Evolutionary conservation across 2,329 filamentous ascomycete genomes (phyloP), one percentile per base, ranked within the genome.

Genomic region (Sclerotinia borealis): DNA sequence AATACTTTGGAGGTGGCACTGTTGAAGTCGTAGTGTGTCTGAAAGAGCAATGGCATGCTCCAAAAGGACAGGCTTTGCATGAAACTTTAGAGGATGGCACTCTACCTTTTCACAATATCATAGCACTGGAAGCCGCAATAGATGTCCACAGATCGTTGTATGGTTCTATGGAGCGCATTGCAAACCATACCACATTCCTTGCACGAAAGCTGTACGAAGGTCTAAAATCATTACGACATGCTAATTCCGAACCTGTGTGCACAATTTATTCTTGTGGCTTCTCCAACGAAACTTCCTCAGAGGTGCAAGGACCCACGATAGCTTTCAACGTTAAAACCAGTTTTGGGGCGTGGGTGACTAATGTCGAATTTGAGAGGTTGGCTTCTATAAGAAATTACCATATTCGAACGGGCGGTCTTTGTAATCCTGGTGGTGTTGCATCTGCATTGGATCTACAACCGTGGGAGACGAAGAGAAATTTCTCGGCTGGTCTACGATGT

Each of bases 1-100:
- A 79, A 66, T 99, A 96, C 71, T 99, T 99, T 76, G 93, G 93
- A 7, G 95, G 93, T 8, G 95, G 95, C 4, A 98, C 93, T 0
- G 93, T 97, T 0, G 92, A 96, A 70, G 89, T 93, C 82, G 92
- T 97, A 0, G 81, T 92, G 1, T 89, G 86, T 66, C 73, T 86
- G n/a, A 88, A 85, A 67, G 87, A 92, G 71, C 83, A 88, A 67
- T 97, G 93, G 91, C 91, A 97, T 78, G 89, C 86, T 1, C 82
- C 84, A 45, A 97, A 96, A 73, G 79, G 82, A 8, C 77, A 82
- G 29, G 84, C 83, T 36, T 77, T 96, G 3, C 93, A 98, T 72
- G 90, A 93, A 65, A 84, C 85, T 41, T 79, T 98, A 2, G 93
- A 99, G 75, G 93, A 99, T 74, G 95, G 93, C 1, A 97, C 93